A percentile compares a stretch with the other conserved stretches of the same genome.
phyloP scores from a whole-genome alignment of 257 asterid species.

The Henckelia pumila region DNA sequence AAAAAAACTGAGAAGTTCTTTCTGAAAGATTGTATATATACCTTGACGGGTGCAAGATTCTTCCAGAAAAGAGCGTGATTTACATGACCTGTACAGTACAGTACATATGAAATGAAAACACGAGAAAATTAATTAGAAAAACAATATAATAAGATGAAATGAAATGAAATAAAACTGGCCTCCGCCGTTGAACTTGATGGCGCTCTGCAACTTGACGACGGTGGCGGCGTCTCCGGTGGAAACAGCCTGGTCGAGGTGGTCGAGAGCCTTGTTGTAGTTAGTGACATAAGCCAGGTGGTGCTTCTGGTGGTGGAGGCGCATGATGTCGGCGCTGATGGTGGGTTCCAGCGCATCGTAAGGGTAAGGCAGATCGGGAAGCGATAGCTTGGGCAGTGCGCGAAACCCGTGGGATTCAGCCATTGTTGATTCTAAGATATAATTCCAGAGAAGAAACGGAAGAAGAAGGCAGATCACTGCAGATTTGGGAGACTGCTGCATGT shows the following conservation, averaged over 20 bases:
- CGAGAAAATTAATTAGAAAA: too few species aligned
- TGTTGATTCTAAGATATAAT: background rate
- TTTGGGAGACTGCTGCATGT: too few species aligned
- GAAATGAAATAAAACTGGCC: too few species aligned
- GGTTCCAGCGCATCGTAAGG: conserved; percentile 89
- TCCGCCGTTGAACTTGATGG: conserved; percentile 96
- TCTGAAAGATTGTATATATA: too few species aligned
- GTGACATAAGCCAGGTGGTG: conserved; percentile 91
- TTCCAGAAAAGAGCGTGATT: conserved; percentile 95
- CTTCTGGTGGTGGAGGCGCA: conserved; percentile 96
- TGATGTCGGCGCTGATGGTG: conserved; percentile 82
- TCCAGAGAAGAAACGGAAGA: conserved; percentile 24
- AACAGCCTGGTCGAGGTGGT: conserved; percentile 74
- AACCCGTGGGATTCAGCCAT: conserved; percentile 32
- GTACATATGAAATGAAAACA: conserved; percentile 26
- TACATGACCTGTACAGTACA: conserved; percentile 90
- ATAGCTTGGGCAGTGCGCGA: conserved; percentile 58
- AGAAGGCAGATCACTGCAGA: too few species aligned
- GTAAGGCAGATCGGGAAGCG: conserved; percentile 87
- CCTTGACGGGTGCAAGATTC: conserved; percentile 76
- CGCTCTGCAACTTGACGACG: conserved; percentile 76
- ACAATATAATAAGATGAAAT: too few species aligned
- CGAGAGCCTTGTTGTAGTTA: conserved; percentile 83
- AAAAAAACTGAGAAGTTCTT: too few species aligned
- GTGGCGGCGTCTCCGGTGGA: conserved; percentile 64